Base-by-base conservation (phyloP, 2,329 filamentous ascomycete species). In the Cladosporium oxysporum region DNA sequence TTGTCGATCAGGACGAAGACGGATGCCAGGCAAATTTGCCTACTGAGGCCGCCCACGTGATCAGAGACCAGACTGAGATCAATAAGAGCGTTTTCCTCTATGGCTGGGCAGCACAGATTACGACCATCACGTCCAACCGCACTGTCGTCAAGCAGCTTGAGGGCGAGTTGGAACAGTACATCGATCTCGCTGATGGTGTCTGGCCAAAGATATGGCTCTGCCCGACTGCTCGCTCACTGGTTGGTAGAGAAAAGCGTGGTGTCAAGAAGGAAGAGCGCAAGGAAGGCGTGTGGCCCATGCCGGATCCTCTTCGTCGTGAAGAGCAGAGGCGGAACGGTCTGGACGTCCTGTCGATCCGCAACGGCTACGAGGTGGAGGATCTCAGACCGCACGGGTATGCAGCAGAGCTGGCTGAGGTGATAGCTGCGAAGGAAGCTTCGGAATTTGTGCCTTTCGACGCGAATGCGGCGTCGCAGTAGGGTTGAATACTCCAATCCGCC, bases 41-140 rank as follows among this genome's bases (percentile, higher is more conserved):
- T 26, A 67, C 73, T 1, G 77, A 79, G 16, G 79, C 85, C 14
- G 77, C 71, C 49, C 79, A 72, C 69, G 83, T 83, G 62, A 80
- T 74, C 5, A 70, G 79, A 10, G 78, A 81, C 6, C 79, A 91
- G 61, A 87, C 85, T 0, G 77, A 81, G 14, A 87, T 91, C 65
- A 92, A 91, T 71, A 78, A 83, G n/a, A 88, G 88, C 23, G 90
- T 92, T 10, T 91, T 93, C 73, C 80, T 90, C 62, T 88, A 88
- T 72, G 90, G 90, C 18, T 93, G 91, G 91, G 82, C 82, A 11
- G 78, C 80, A 10, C 80, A 83, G 0, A 74, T 85, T 29, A 90
- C 88, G 1, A 93, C 90, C 0, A 78, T 93, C 61, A 91, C 90
- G 3, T 89, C 88, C 68, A 93, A 93, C 73, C 83, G 85, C 26